Percentiles rank a stretch among this genome's conserved stretches.
Evolutionary conservation across 257 asterid genomes (phyloP).

Genomic region (Solanum tacnaense): DNA sequence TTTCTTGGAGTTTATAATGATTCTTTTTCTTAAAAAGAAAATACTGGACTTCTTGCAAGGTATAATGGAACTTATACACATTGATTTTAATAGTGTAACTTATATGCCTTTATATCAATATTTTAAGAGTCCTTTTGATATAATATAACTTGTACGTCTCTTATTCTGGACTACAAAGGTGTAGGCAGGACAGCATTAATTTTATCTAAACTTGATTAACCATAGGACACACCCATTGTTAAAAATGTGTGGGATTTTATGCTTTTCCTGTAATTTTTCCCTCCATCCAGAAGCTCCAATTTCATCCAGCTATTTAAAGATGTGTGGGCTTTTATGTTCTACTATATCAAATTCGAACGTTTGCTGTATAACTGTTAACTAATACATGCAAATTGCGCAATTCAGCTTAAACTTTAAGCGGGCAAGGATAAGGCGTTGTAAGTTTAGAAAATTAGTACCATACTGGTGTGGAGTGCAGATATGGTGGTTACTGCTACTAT

Average conservation of each 20-base stretch:
- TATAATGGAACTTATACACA: background rate
- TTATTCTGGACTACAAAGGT: background rate
- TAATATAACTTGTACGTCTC: background rate
- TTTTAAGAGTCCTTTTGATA: background rate
- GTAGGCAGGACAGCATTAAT: background rate
- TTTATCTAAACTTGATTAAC: background rate
- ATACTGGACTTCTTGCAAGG: background rate
- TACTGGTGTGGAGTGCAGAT: background rate
- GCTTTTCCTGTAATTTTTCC: background rate
- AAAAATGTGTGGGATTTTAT: background rate
- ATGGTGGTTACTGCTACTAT: background rate
- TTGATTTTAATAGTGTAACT: background rate
- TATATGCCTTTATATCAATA: background rate
- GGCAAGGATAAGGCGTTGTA: background rate
- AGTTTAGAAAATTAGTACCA: background rate
- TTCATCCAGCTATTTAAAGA: background rate
- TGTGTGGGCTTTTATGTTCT: background rate
- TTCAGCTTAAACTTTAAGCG: background rate
- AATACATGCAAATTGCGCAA: background rate
- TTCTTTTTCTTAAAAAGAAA: background rate
- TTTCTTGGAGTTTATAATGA: background rate
- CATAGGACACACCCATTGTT: background rate
- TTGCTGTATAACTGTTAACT: background rate
- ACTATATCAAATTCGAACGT: background rate
- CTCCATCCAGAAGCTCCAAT: background rate